These are phyloP conservation scores for Colletotrichum sojae DNA, from an alignment of 2,329 filamentous ascomycete genomes.

Conservation along the genomic window DNA sequence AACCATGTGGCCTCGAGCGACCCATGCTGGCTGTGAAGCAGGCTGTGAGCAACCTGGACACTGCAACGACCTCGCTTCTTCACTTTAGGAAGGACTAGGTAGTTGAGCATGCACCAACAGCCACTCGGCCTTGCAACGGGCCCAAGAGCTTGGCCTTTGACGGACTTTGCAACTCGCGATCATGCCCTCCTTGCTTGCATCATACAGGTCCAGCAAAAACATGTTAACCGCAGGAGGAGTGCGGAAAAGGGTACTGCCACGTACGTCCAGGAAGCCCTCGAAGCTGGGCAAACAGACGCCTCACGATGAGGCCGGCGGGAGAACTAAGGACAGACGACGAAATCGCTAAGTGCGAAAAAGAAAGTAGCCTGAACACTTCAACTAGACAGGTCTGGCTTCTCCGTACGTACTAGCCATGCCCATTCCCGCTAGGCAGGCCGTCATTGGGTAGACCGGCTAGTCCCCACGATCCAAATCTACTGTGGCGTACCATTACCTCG, in stretches of 20 bases:
- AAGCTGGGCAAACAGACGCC: too few relatives aligned
- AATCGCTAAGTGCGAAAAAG: too few relatives aligned
- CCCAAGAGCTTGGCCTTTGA: not conserved
- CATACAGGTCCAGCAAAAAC: not conserved
- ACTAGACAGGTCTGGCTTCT: too few relatives aligned
- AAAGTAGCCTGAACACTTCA: too few relatives aligned
- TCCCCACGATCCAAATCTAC: slow-evolving; percentile 4
- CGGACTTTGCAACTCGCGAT: not conserved
- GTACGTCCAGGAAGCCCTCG: too few relatives aligned
- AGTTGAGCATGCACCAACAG: not conserved
- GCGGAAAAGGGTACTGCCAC: not conserved
- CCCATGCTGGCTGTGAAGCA: not conserved
- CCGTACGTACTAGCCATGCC: not conserved
- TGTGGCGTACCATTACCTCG: slow-evolving; percentile 5
- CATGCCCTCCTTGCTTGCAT: not conserved
- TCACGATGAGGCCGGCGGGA: too few relatives aligned
- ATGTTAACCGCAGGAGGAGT: slow-evolving; percentile 4
- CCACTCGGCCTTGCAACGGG: not conserved
- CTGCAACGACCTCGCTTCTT: not conserved
- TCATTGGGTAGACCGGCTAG: slow-evolving; percentile 3
- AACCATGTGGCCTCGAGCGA: not conserved
- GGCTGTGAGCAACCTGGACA: not conserved
- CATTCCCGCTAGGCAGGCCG: not conserved
- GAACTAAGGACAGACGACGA: too few relatives aligned
- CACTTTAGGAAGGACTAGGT: not conserved